Evolutionary conservation across 495 filamentous ascomycete species (phyloP).

Genomic region (Haplographium delicatum): DNA sequence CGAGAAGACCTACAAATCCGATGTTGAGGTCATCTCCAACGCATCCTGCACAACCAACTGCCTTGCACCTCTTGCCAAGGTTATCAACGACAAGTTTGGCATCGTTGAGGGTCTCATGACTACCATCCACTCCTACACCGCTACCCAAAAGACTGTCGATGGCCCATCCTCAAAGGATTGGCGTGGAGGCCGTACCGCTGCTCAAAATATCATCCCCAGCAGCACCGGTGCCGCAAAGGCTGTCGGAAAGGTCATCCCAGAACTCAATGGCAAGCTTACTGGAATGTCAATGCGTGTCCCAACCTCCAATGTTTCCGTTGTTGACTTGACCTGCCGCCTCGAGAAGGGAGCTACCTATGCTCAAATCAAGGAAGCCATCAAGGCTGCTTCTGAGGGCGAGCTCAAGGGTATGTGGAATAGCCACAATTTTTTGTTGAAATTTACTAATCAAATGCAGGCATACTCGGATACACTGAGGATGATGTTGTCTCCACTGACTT

Average conservation of each 20-base stretch:
- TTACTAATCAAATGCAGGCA: slow-evolving; percentile 52
- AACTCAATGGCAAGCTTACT: slow-evolving; percentile 97
- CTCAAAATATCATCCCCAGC: slow-evolving; percentile 99
- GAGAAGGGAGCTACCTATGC: slow-evolving; percentile 90
- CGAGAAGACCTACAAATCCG: slow-evolving; percentile 82
- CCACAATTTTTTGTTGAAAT: too few species aligned
- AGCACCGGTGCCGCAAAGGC: slow-evolving; percentile 99
- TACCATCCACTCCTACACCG: slow-evolving; percentile 99
- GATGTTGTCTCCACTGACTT: slow-evolving; percentile 91
- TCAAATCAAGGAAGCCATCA: slow-evolving; percentile 87
- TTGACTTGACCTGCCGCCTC: slow-evolving; percentile 90
- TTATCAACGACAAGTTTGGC: slow-evolving; percentile 94
- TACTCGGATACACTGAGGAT: slow-evolving; percentile 95
- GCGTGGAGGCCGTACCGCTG: slow-evolving; percentile 96
- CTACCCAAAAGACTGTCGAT: slow-evolving; percentile 99
- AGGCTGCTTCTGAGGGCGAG: slow-evolving; percentile 76
- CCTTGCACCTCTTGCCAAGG: slow-evolving; percentile 97
- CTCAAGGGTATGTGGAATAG: slow-evolving; percentile 87
- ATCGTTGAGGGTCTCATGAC: slow-evolving; percentile 99
- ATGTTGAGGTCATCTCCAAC: slow-evolving; percentile 93
- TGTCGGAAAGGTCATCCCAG: slow-evolving; percentile 98
- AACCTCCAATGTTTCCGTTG: slow-evolving; percentile 97
- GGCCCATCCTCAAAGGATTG: slow-evolving; percentile 98
- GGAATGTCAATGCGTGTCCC: slow-evolving; percentile 99
- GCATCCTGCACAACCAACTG: slow-evolving; percentile 99